Evolutionary conservation across 2,329 filamentous ascomycete species (phyloP).

Genomic region (Triangularia setosa): DNA sequence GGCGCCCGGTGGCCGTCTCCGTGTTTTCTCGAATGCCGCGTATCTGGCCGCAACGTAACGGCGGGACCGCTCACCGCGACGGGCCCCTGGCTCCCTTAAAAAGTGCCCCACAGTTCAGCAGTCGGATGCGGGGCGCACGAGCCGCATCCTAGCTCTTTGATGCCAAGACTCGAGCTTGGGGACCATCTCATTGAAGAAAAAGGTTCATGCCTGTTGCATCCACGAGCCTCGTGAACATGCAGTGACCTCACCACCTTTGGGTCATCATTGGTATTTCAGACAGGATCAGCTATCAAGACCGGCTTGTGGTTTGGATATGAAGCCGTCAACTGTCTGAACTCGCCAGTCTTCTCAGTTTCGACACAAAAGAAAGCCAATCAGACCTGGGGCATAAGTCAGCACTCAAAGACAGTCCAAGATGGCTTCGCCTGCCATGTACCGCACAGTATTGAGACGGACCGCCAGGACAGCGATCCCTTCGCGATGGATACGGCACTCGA

Average conservation of each 20-base stretch:
- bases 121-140: background rate
- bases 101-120: background rate
- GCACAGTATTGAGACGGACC: conserved; percentile 15
- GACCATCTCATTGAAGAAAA: background rate
- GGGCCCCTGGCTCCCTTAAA: background rate
- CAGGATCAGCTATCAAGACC: background rate
- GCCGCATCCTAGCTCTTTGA: conserved; percentile 3
- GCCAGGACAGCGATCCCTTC: background rate
- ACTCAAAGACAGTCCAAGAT: conserved; percentile 9
- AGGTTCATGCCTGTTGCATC: conserved; percentile 8
- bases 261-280: background rate
- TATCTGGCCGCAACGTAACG: background rate
- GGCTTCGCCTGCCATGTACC: conserved; percentile 17
- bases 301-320: background rate
- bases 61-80: background rate
- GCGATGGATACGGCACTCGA: conserved; percentile 20
- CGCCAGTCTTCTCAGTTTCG: background rate
- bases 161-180: conserved; percentile 4
- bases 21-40: background rate
- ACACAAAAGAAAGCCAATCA: background rate
- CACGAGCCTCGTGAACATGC: background rate
- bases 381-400: background rate
- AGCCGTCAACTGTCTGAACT: background rate
- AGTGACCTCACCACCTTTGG: conserved; percentile 14
- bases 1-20: background rate